Base-by-base conservation (phyloP, 805 yeast species). In the Lachancea thermotolerans region DNA sequence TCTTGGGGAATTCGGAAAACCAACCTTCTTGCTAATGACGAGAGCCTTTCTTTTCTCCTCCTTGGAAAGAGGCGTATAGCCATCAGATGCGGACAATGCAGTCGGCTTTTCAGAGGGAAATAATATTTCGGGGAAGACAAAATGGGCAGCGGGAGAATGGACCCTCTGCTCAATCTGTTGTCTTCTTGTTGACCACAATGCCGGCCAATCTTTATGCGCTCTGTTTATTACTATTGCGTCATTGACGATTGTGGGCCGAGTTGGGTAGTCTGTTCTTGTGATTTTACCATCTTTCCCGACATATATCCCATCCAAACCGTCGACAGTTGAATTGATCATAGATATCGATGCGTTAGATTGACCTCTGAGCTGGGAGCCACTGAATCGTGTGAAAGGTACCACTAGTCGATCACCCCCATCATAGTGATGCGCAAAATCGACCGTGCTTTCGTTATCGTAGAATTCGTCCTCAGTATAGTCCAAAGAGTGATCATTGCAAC, bases 1-100 rank as follows among this genome's bases (percentile, higher is more conserved):
- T 54, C 89, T 68, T 33, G 67, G 64, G 4, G 52, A 48, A 29
- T 53, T 56, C 5, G 59, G 55, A 17, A 46, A 55, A 14, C 61
- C 64, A 4, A 57, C 48, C 21, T 49, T 52, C 28, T 53, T 48
- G 10, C 49, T 41, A 9, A 59, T 31, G 6, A 63, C 44, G 36
- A 42, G 51, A 34, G 55, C 52, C 31, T 46, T 55, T 31, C 59
- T 44, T 39, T 54, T 50, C 40, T 56, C 57, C 36, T 55, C 54
- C 41, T 53, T 55, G n/a, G 58, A 51, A 37, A 55, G 41, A 10
- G 56, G 61, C 16, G 53, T 50, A 42, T 41, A 56, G 42, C 55
- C 64, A 10, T 48, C 48, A 14, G 38, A 28, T 16, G 45, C 49
- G 28, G 46, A 32, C 3, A 44, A 41, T 2, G 35, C 25, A 2